Conservation (phyloP, 2,329 filamentous ascomycete species). For the Fusarium nanum region DNA sequence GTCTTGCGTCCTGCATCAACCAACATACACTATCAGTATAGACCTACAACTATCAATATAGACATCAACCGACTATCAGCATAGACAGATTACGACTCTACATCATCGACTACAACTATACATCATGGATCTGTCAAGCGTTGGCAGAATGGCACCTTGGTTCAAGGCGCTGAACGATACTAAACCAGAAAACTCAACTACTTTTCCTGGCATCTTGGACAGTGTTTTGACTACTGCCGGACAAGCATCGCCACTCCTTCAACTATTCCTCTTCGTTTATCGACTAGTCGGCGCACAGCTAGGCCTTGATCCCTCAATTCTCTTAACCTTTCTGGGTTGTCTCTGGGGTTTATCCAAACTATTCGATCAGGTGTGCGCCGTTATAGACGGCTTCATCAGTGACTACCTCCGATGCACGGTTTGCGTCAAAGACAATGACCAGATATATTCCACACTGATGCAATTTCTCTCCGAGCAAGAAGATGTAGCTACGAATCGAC, state of each 20-base stretch:
- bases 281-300: conserved; percentile 58
- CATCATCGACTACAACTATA: background rate
- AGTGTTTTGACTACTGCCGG: conserved; percentile 60
- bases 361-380: conserved; percentile 50
- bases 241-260: conserved; percentile 56
- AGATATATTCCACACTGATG: conserved; percentile 69
- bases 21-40: background rate
- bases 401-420: conserved; percentile 64
- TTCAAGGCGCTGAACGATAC: conserved; percentile 42
- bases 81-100: background rate
- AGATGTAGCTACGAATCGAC: conserved; percentile 62
- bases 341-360: conserved; percentile 60
- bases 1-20: conserved; percentile 28
- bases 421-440: conserved; percentile 65
- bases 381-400: conserved; percentile 53
- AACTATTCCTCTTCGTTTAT: conserved; percentile 59
- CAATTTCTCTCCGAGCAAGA: conserved; percentile 67
- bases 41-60: background rate
- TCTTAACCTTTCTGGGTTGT: conserved; percentile 60
- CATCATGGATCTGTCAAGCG: conserved; percentile 44
- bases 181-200: conserved; percentile 33
- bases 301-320: conserved; percentile 61
- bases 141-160: conserved; percentile 47
- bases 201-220: conserved; percentile 54
- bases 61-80: background rate